Evolutionary conservation across 192 early-diverging fungal genomes (phyloP), one percentile per base, ranked within the genome.

Genomic region (Coemansia sp.): DNA sequence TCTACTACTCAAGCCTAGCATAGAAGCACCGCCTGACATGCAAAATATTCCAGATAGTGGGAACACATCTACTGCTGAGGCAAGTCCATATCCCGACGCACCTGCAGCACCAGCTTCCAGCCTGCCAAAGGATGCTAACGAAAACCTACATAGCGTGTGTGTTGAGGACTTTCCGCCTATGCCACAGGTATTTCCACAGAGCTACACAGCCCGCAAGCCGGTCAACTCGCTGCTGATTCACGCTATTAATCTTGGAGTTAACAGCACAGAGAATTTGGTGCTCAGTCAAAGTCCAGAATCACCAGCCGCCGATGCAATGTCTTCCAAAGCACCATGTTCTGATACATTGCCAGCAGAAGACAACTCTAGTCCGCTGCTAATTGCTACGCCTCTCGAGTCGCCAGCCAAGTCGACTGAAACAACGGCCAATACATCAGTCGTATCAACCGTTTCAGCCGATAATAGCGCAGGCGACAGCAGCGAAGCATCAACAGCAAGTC

Each of bases 341-440:
- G 48, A 49, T 17, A 21, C 19, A 9, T 22, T 21, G 19, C 48
- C 48, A 17, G 48, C 48, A 19, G 32, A 6, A 8, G 21, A 19
- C 48, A n/a, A 19, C 10, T 6, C 14, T 22, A 54, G 38, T 15
- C 64, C 19, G 47, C 14, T 56, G n/a, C 43, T 43, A 5, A 62
- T 66, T 8, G 47, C 41, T 15, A 70, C 67, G 2, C 75, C 75
- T 21, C 65, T 69, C 9, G 69, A 72, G 14, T 77, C 69, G 32
- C 75, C 75, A 12, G 62, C 65, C 4, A 67, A 68, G 53, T 41
- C 59, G 2, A 62, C n/a, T 4, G 24, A 56, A 8, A 32, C 24
- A 2, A 62, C 60, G 19, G 64, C 23, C 19, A 66, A 67, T 24
- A 32, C 62, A 35, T 71, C 62, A 21, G 22, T 65, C 2, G 50